These are phyloP conservation scores for Penicillium brasilianum DNA, from an alignment of 2,329 filamentous ascomycete genomes.

Conservation along the genomic window DNA sequence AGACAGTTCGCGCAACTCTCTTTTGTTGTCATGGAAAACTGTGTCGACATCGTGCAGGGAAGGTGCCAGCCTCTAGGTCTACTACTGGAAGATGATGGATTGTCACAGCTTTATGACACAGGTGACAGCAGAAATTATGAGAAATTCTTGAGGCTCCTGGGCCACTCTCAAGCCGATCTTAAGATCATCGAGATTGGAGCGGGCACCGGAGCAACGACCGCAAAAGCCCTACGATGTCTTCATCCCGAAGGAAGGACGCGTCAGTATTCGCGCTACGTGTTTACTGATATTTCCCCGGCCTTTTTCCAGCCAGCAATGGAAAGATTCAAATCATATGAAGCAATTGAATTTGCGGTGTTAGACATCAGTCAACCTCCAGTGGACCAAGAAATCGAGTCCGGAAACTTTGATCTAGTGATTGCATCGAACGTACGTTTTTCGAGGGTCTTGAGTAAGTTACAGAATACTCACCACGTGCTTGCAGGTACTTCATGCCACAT, in stretches of 20 bases:
- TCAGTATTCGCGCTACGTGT: slow-evolving; percentile 19
- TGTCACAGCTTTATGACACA: slow-evolving; percentile 11
- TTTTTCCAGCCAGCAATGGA: slow-evolving; percentile 18
- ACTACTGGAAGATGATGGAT: slow-evolving; percentile 14
- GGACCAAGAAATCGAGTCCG: slow-evolving; percentile 1
- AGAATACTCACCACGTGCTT: background rate
- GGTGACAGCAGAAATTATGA: slow-evolving; percentile 17
- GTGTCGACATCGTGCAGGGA: slow-evolving; percentile 2
- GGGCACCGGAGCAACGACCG: slow-evolving; percentile 21
- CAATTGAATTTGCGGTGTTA: slow-evolving; percentile 7
- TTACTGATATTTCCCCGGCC: slow-evolving; percentile 24
- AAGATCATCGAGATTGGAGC: slow-evolving; percentile 22
- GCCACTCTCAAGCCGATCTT: slow-evolving; percentile 9
- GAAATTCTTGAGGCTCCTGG: slow-evolving; percentile 1
- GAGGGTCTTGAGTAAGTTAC: background rate
- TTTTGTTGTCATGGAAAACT: slow-evolving; percentile 1
- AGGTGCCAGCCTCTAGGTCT: slow-evolving; percentile 1
- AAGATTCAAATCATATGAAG: slow-evolving; percentile 6
- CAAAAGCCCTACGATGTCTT: slow-evolving; percentile 12
- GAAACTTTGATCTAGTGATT: slow-evolving; percentile 23
- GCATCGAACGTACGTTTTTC: slow-evolving; percentile 17
- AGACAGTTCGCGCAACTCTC: slow-evolving; percentile 1
- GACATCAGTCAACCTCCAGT: slow-evolving; percentile 7
- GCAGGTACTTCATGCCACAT: slow-evolving; percentile 12
- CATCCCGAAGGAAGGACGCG: background rate